phyloP scores from a whole-genome alignment of 495 filamentous ascomycete species.

The Penicillium atrosanguineum region DNA sequence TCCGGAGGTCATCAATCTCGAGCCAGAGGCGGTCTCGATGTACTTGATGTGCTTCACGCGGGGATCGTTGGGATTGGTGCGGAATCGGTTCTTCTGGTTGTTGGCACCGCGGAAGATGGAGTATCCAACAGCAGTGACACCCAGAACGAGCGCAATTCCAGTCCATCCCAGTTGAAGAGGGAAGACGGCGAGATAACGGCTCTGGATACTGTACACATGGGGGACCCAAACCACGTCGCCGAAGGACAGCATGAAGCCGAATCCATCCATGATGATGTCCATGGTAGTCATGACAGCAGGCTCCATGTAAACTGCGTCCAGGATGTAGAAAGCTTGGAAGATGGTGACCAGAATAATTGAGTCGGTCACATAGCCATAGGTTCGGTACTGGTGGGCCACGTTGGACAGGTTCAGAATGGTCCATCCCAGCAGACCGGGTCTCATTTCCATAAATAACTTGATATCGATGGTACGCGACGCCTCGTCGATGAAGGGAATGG shows the following conservation, averaged over 20 bases:
- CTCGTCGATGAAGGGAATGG: conserved; percentile 61
- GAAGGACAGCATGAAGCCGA: conserved; percentile 95
- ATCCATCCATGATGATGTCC: conserved; percentile 92
- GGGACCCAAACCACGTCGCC: conserved; percentile 94
- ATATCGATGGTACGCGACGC: conserved; percentile 69
- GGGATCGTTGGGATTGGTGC: conserved; percentile 82
- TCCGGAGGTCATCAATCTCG: conserved; percentile 76
- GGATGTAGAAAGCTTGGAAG: conserved; percentile 79
- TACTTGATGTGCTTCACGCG: conserved; percentile 76
- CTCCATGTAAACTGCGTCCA: conserved; percentile 89
- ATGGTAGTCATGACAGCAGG: conserved; percentile 91
- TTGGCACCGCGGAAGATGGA: conserved; percentile 90
- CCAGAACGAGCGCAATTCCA: conserved; percentile 60
- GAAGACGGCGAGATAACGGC: conserved; percentile 82
- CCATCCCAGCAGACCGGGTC: conserved; percentile 90
- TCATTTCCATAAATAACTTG: conserved; percentile 85
- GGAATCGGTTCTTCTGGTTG: conserved; percentile 92
- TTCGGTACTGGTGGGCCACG: conserved; percentile 82
- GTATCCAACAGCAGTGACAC: conserved; percentile 68
- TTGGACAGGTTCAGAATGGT: conserved; percentile 82
- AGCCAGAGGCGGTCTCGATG: conserved; percentile 81
- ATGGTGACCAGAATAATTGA: conserved; percentile 78
- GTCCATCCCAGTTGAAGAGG: conserved; percentile 69
- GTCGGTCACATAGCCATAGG: conserved; percentile 79
- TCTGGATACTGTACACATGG: conserved; percentile 82